phyloP scores from a whole-genome alignment of 2,329 filamentous ascomycete genomes.

The Aureobasidium leucospermi region DNA sequence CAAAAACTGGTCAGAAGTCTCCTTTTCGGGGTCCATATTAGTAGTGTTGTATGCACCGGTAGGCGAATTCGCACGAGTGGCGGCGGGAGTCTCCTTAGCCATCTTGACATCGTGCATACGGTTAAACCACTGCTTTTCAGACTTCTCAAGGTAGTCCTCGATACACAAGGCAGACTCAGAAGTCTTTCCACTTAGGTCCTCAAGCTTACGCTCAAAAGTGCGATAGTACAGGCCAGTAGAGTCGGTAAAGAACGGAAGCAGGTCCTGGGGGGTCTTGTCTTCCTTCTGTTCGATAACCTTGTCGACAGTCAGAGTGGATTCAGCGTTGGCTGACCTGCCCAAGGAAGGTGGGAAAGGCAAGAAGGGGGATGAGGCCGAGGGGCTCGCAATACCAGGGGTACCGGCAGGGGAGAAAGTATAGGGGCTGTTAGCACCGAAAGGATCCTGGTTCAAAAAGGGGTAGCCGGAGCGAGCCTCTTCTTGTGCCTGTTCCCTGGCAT shows the following conservation, averaged over 20 bases:
- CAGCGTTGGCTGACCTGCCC: neutral
- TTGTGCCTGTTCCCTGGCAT: conserved; percentile 20
- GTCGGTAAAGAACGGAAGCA: conserved; percentile 62
- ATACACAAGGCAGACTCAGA: conserved; percentile 55
- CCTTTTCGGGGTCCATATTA: conserved; percentile 30
- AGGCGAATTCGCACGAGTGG: conserved; percentile 27
- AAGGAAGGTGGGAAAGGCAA: conserved; percentile 7
- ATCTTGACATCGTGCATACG: conserved; percentile 53
- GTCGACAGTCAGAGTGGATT: conserved; percentile 42
- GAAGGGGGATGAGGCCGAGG: conserved; percentile 6
- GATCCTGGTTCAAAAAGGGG: conserved; percentile 10
- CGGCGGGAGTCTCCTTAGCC: conserved; percentile 35
- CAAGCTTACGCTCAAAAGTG: conserved; percentile 51
- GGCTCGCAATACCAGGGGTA: conserved; percentile 7
- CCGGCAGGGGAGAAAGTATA: neutral
- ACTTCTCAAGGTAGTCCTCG: conserved; percentile 56
- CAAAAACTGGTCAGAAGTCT: conserved; percentile 46
- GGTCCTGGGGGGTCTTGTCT: conserved; percentile 56
- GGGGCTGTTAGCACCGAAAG: neutral
- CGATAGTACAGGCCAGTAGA: conserved; percentile 54
- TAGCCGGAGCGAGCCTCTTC: conserved; percentile 1
- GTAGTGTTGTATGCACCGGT: conserved; percentile 36
- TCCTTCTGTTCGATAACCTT: conserved; percentile 54
- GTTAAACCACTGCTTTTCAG: conserved; percentile 61
- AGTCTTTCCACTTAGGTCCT: conserved; percentile 48